Base-by-base conservation (phyloP, 2,329 filamentous ascomycete species). In the Trichoderma atrobrunneum region DNA sequence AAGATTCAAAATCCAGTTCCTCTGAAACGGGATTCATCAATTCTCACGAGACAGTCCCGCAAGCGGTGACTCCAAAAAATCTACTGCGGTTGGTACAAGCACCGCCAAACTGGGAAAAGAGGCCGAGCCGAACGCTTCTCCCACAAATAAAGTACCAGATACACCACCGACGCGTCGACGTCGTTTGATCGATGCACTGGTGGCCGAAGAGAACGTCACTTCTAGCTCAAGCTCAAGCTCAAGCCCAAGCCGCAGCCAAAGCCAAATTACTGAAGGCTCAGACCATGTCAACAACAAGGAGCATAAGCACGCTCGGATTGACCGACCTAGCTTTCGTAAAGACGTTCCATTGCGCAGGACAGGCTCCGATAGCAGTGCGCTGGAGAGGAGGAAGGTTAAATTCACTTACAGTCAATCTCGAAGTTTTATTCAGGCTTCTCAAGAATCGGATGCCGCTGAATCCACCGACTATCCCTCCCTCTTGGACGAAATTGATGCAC, bases 331-430 rank as follows among this genome's bases (percentile, higher is more conserved):
- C 61, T 71, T 74, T 48, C 72, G 70, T 16, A 69, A 75, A 30
- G 73, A 73, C 11, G 70, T 75, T 7, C 67, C 70, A 11, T 65
- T 72, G n/a, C 77, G 78, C 43, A 76, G 74, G 24, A 76, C 74
- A 7, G 77, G 78, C 69, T 10, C 77, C 78, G 18, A 74, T 74
- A 77, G 73, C 28, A 76, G n/a, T 32, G 18, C 77, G 12, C 61
- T 78, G 7, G 78, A 77, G 67, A 78, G 76, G 48, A 79, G 76
- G 61, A 79, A 79, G 73, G 77, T 82, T 24, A 81, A 80, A 59
- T 76, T 77, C 36, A 82, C 81, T 3, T 82, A 82, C 70, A 81
- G 80, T 18, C 78, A 81, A 68, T 76, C 79, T 32, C 77, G 80
- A 65, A 79, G 76, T 43, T 77, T 78, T 21, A 71, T 79, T 14